Evolutionary conservation across 306 rosid genomes (phyloP), one percentile per base, ranked within the genome.

Genomic region (Senna siamea): DNA sequence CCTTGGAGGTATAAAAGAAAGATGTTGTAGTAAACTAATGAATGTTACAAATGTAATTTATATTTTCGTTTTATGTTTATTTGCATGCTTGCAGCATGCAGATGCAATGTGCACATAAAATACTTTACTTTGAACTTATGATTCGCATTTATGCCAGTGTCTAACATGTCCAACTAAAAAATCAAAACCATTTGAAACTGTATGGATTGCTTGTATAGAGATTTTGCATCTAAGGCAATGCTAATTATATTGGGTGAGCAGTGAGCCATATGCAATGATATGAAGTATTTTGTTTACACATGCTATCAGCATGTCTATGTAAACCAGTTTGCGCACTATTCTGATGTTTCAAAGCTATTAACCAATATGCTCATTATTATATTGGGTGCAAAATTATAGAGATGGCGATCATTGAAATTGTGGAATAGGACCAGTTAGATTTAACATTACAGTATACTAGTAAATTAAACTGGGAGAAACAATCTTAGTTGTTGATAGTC

Each of bases 51-150:
- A 40, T 58, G 52, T 60, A 60, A 66, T 66, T 59, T 47, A 13
- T 78, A 34, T 34, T 9, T 13, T n/a, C 44, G 9, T 4, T 8
- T 59, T 35, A 47, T 60, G 20, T 64, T 28, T 51, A 47, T 69
- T 26, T 70, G 20, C 54, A 26, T 63, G 38, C 62, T 47, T 76
- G 68, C 35, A 66, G 50, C 40, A 20, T 37, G 78, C 70, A 50
- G 66, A 20, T 37, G 78, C 66, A 63, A 60, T 37, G 0, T 17
- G 32, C 68, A 37, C 30, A 18, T 48, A 48, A 15, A n/a, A 19
- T 34, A 58, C 35, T 15, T 2, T 38, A 51, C 54, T 72, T 32
- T 69, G 58, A 57, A 70, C 64, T 26, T 76, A 12, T 40, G 9
- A 48, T 72, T 58, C 30, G 1, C 55, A 14, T 72, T 5, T 52